Evolutionary conservation across 306 rosid genomes (phyloP).

Genomic region (Lathyrus aphaca): DNA sequence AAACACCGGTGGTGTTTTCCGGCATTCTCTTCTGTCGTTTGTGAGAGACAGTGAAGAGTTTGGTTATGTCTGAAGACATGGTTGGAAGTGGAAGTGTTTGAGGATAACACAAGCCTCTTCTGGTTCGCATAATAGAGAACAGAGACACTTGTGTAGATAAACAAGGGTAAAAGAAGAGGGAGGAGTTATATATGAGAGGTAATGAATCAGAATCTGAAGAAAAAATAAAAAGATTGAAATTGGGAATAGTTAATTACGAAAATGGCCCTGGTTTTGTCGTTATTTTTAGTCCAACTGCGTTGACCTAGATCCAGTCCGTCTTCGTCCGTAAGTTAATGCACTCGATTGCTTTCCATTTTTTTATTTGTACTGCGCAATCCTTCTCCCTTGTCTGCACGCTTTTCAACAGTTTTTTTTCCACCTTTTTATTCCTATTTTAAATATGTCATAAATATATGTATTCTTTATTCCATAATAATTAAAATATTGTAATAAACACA

Average conservation of each 20-base stretch:
- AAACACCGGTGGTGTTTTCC: conserved; percentile 1
- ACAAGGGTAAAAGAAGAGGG: conserved; percentile 22
- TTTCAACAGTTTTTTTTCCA: conserved; percentile 36
- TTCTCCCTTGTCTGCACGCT: conserved; percentile 53
- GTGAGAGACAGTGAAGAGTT: conserved; percentile 15
- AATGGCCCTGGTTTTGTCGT: conserved; percentile 35
- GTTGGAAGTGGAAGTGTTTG: conserved; percentile 3
- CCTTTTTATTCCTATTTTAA: background rate
- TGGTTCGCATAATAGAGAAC: conserved; percentile 58
- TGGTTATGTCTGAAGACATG: conserved; percentile 15
- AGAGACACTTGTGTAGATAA: background rate
- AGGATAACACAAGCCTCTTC: conserved; percentile 61
- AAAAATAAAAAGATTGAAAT: background rate
- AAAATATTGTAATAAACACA: too few species aligned
- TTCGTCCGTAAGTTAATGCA: conserved; percentile 37
- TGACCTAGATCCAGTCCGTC: conserved; percentile 65
- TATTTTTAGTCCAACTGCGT: conserved; percentile 56
- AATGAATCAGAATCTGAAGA: conserved; percentile 36
- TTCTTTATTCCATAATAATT: too few species aligned
- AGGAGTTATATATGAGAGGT: conserved; percentile 27
- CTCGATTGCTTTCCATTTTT: conserved; percentile 25
- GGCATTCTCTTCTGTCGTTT: conserved; percentile 51
- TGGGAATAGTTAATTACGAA: conserved; percentile 28
- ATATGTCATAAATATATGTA: too few species aligned
- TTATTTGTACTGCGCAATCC: conserved; percentile 41